Evolutionary conservation across 768 basidiomycete species (phyloP).

Genomic region (Auricularia sp.): DNA sequence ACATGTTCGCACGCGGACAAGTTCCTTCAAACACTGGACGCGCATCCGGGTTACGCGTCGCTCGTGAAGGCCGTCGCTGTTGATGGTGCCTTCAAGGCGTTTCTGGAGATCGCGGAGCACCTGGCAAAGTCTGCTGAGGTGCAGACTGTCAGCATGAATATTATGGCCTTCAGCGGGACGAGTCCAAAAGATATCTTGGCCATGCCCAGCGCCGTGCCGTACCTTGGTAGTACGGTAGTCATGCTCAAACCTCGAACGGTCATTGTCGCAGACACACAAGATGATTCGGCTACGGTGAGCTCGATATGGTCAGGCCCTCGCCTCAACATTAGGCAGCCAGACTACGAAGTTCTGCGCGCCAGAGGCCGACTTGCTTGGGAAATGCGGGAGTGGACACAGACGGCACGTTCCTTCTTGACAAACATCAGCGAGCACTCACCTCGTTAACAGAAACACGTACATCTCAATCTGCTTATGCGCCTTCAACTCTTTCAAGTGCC

Average conservation of each 20-base stretch:
- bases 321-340: too few species aligned
- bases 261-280: not conserved
- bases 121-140: not conserved
- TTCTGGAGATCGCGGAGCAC: not conserved
- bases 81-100: not conserved
- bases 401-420: not conserved
- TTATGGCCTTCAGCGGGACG: not conserved
- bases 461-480: too few species aligned
- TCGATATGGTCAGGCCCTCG: not conserved
- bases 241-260: not conserved
- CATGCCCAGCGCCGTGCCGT: not conserved
- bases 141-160: not conserved
- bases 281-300: not conserved
- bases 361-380: too few species aligned
- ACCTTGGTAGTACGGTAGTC: not conserved
- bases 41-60: not conserved
- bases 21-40: not conserved
- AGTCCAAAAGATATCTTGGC: not conserved
- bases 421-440: too few species aligned
- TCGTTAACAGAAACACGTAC: too few species aligned
- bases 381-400: not conserved
- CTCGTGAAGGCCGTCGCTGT: not conserved
- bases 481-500: too few species aligned
- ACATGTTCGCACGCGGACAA: not conserved
- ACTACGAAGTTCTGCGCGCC: too few species aligned